phyloP scores from a whole-genome alignment of 352 stramenopile species.

The Globisporangium abappressorium region DNA sequence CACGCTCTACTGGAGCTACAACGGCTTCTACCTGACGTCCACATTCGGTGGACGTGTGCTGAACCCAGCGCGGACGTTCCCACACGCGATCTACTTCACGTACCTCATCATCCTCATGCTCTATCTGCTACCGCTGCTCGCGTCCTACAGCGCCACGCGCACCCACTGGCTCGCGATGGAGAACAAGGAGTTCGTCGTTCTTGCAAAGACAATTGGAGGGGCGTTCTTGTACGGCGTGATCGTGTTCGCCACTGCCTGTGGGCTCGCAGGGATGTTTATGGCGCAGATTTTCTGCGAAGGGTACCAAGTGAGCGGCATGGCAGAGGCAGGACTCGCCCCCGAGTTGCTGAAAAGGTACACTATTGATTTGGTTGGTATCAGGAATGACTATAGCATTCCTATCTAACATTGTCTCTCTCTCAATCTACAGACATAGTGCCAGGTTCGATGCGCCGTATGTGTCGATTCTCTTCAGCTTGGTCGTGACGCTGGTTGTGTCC shows the following conservation, averaged over 20 bases:
- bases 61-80: conserved; percentile 40
- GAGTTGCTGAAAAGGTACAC: conserved; percentile 39
- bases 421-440: conserved; percentile 24
- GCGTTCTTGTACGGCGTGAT: conserved; percentile 76
- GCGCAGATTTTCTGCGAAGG: conserved; percentile 84
- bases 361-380: not conserved
- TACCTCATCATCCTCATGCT: conserved; percentile 53
- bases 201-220: conserved; percentile 70
- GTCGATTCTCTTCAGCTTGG: conserved; percentile 27
- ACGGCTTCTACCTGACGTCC: conserved; percentile 84
- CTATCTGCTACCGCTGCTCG: conserved; percentile 84
- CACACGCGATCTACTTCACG: conserved; percentile 68
- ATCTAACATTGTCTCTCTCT: conserved; percentile 3
- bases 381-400: no score
- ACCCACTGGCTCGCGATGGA: conserved; percentile 58
- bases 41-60: conserved; percentile 84
- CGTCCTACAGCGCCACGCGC: conserved; percentile 42
- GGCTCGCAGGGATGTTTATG: conserved; percentile 84
- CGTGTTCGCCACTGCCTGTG: conserved; percentile 65
- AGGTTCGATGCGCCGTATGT: conserved; percentile 28
- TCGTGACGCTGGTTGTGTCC: conserved; percentile 23
- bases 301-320: conserved; percentile 66
- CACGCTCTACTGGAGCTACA: conserved; percentile 94
- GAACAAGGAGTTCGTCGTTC: conserved; percentile 71
- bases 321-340: conserved; percentile 71